Base-by-base conservation (phyloP, 495 filamentous ascomycete species). In the Xylaria scruposa region DNA sequence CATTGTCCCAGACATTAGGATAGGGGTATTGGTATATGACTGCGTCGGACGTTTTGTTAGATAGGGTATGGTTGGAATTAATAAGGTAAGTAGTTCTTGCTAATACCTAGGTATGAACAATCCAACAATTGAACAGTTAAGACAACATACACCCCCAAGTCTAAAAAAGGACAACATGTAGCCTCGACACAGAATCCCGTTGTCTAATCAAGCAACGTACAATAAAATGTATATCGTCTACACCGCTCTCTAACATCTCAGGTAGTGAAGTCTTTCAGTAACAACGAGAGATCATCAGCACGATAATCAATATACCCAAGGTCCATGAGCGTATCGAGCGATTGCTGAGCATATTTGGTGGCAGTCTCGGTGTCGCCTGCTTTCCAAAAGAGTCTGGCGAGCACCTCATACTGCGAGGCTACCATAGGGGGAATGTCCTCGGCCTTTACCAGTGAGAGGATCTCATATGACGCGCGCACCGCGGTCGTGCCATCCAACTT, bases 341-440 rank as follows among this genome's bases (percentile, higher is more conserved):
- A 78, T 78, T 81, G 79, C 21, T 79, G 72, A 1, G 79, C 81
- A 51, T 83, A 82, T 51, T 78, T 74, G 9, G 74, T 76, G 6
- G 79, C 83, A 7, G 79, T 82, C 74, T 78, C 64, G 70, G 67
- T 73, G 44, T 84, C 81, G 26, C 73, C 53, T 38, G 79, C 58
- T 38, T 80, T 78, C 73, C 73, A 84, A 71, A 79, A 84, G 12
- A 83, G 70, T 24, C 81, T 72, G 49, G 80, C 81, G 61, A 84
- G 69, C 56, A 82, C 81, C 71, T 83, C 82, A 51, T 81, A 83
- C 62, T 81, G 80, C 67, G 82, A 81, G 3, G 76, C 68, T 49
- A 78, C 78, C 64, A 81, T 63, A 7, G 78, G 78, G 21, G 76
- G 76, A 31, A 83, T 76, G 26, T 79, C 77, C 65, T 83, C 81